Conservation (phyloP, 345 rosid genomes). For the Eucalyptus polyanthemos region DNA sequence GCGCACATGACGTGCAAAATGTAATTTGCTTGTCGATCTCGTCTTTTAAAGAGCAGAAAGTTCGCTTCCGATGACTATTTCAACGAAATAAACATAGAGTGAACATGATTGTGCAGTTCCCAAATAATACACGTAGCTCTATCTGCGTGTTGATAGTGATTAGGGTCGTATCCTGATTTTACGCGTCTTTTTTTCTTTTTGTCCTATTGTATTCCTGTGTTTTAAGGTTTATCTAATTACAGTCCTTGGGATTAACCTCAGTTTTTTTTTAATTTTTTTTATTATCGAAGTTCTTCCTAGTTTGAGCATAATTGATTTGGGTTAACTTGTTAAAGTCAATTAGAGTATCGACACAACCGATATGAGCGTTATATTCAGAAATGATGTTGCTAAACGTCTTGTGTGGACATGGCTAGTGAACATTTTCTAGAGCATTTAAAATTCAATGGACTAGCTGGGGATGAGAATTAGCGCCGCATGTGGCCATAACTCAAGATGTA, state of each 20-base stretch:
- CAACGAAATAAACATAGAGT: neutral
- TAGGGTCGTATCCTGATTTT: neutral
- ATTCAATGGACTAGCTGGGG: neutral
- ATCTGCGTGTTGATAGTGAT: neutral
- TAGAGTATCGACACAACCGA: rapidly evolving
- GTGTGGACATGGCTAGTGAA: rapidly evolving
- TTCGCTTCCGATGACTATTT: neutral
- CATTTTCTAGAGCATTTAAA: too few relatives aligned
- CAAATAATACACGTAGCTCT: neutral
- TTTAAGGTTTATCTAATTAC: neutral
- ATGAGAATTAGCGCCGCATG: neutral
- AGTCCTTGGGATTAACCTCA: neutral
- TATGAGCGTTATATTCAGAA: rapidly evolving
- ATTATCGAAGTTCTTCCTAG: neutral
- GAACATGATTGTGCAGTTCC: neutral
- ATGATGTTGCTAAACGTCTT: rapidly evolving
- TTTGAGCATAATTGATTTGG: neutral
- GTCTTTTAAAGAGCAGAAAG: neutral
- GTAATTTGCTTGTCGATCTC: neutral
- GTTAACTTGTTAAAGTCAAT: neutral
- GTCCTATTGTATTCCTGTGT: rapidly evolving
- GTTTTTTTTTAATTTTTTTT: neutral
- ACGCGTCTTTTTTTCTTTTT: neutral
- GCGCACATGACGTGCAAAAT: neutral
- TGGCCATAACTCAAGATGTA: neutral